Evolutionary conservation across 1,284 basidiomycete species (phyloP), one percentile per base, ranked within the genome.

Genomic region (Trametes pubescens): DNA sequence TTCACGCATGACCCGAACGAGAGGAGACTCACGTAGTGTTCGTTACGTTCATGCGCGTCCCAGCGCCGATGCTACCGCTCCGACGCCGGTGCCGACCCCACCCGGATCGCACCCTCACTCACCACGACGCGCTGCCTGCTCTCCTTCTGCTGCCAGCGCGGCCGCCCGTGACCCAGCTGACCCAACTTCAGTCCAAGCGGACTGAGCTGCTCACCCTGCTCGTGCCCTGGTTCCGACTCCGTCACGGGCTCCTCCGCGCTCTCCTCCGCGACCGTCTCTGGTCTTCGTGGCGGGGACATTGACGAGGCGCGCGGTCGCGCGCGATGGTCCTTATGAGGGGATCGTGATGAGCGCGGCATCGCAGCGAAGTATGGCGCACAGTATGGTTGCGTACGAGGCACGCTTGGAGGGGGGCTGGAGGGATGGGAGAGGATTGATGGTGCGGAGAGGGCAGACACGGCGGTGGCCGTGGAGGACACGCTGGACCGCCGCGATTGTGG

Each of bases 311-410:
- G n/a, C 63, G 6, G 16, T 21, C 43, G 11, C 46, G 52, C 44
- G 13, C 48, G 16, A 8, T 22, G 43, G 8, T 47, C 40, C 43
- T 29, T 57, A 14, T 21, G 13, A n/a, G 60, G 14, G 29, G 48
- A n/a, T 14, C 51, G 21, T 14, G 48, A 24, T 21, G 56, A 35
- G 9, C 58, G 37, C 21, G 80, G 80, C 74, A 76, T 77, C 1
- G 70, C 65, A 9, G 76, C 79, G 59, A 76, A 80, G 70, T 80
- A 80, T 2, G 81, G 81, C 11, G 77, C 73, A 5, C 77, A 77
- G 51, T 82, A 82, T 5, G 81, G 81, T 47, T 82, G 79, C 9
- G 80, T 81, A 21, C 81, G 79, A 16, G 72, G 64, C 43, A 66
- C 59, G 34, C 26, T 49, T 26, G 62, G 63, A 16, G 62, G 63